Conservation (phyloP, 345 rosid genomes). For the Salix exigua region DNA sequence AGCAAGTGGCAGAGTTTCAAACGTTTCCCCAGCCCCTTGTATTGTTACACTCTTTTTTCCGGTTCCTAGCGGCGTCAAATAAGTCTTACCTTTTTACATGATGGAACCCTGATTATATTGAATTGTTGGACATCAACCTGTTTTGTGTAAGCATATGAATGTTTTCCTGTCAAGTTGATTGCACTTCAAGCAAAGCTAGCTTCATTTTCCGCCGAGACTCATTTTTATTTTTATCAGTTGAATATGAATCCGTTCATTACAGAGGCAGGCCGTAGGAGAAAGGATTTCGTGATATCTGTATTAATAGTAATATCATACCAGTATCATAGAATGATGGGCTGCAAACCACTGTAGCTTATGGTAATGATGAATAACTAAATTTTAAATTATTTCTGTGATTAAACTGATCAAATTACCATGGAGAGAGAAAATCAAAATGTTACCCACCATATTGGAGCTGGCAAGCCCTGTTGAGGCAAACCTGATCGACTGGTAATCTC, state of each 20-base stretch:
- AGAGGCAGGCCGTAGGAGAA: too few relatives aligned
- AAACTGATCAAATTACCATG: not conserved
- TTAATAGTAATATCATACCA: not conserved
- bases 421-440: not conserved
- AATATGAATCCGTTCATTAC: not conserved
- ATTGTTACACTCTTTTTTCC: not conserved
- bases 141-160: constrained; percentile 13
- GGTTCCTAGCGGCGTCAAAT: constrained; percentile 33
- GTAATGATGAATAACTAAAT: not conserved
- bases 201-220: not conserved
- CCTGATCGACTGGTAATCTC: not conserved
- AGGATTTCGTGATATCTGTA: not conserved
- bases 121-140: constrained; percentile 3
- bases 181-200: not conserved
- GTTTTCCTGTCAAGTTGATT: not conserved
- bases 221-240: not conserved
- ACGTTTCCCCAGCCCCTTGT: not conserved
- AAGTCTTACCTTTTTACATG: constrained; percentile 27
- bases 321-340: not conserved
- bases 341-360: not conserved
- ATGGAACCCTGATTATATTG: not conserved
- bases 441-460: not conserved
- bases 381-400: not conserved
- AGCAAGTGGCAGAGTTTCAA: constrained; percentile 4
- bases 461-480: not conserved